phyloP scores from a whole-genome alignment of 2,329 filamentous ascomycete genomes.

The Ophiosphaerella herpotricha region DNA sequence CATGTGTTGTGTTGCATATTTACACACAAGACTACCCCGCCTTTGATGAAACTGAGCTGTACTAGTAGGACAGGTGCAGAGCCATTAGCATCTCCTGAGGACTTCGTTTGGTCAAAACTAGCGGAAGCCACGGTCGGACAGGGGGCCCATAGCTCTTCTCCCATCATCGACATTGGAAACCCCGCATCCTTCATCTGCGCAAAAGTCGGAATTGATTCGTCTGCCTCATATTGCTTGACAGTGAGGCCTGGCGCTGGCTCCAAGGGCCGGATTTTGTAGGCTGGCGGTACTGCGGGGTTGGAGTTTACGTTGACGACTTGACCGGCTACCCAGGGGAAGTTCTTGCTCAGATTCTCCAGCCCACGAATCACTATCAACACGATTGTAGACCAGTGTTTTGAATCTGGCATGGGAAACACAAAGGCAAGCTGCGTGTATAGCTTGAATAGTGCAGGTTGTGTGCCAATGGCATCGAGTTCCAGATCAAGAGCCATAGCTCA shows the following conservation, averaged over 20 bases:
- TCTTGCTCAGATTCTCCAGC: conserved; percentile 37
- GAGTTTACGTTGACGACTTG: conserved; percentile 40
- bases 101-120: conserved; percentile 12
- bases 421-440: conserved; percentile 56
- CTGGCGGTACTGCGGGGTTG: conserved; percentile 31
- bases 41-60: conserved; percentile 56
- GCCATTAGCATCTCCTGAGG: conserved; percentile 17
- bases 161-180: conserved; percentile 57
- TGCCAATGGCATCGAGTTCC: conserved; percentile 51
- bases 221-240: conserved; percentile 51
- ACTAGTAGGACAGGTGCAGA: conserved; percentile 50
- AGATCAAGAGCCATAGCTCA: conserved; percentile 13
- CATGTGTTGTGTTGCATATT: conserved; percentile 55
- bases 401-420: conserved; percentile 43
- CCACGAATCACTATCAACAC: conserved; percentile 10
- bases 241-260: conserved; percentile 42
- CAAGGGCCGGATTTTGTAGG: conserved; percentile 49
- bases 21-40: conserved; percentile 57
- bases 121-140: conserved; percentile 48
- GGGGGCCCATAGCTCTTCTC: conserved; percentile 49
- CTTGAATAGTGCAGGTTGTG: conserved; percentile 46
- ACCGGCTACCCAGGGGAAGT: conserved; percentile 57
- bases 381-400: conserved; percentile 9
- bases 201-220: conserved; percentile 46
- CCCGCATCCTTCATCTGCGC: conserved; percentile 42